phyloP scores from a whole-genome alignment of 805 yeast genomes.

The Wickerhamiella shivajii region DNA sequence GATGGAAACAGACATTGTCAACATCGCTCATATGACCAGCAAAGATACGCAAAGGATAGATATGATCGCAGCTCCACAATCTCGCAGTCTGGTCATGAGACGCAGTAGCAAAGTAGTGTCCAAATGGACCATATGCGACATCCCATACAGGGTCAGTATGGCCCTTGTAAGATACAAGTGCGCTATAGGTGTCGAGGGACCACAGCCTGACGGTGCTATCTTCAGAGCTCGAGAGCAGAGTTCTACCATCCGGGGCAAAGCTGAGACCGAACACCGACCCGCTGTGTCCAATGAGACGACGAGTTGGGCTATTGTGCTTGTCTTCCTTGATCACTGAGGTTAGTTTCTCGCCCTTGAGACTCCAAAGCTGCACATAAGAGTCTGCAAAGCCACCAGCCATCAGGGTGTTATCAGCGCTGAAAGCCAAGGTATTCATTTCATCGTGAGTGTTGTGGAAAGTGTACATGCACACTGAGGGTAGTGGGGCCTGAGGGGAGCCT shows the following conservation, averaged over 20 bases:
- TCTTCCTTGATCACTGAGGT: slow-evolving; percentile 25
- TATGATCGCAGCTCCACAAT: slow-evolving; percentile 96
- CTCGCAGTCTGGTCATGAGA: slow-evolving; percentile 97
- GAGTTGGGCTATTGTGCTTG: slow-evolving; percentile 24
- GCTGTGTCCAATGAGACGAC: slow-evolving; percentile 68
- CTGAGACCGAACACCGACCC: slow-evolving; percentile 87
- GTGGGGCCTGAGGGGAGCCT: slow-evolving; percentile 48
- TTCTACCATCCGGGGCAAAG: slow-evolving; percentile 81
- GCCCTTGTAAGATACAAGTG: slow-evolving; percentile 87
- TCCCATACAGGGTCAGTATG: slow-evolving; percentile 98
- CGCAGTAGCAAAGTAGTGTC: slow-evolving; percentile 96
- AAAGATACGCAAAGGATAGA: slow-evolving; percentile 86
- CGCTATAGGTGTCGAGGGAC: slow-evolving; percentile 83
- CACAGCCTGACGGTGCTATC: slow-evolving; percentile 86
- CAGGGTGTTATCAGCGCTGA: slow-evolving; percentile 73
- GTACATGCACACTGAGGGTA: slow-evolving; percentile 95
- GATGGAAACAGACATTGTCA: slow-evolving; percentile 89
- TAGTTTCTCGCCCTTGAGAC: slow-evolving; percentile 78
- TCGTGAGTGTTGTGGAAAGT: slow-evolving; percentile 92
- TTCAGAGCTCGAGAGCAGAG: slow-evolving; percentile 68
- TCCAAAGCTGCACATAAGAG: slow-evolving; percentile 81
- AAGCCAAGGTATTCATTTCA: slow-evolving; percentile 72
- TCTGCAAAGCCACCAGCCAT: slow-evolving; percentile 94
- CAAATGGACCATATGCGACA: slow-evolving; percentile 83
- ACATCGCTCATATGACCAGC: slow-evolving; percentile 97